Conservation (phyloP, 129 eudicot genomes). For the Dittrichia graveolens region DNA sequence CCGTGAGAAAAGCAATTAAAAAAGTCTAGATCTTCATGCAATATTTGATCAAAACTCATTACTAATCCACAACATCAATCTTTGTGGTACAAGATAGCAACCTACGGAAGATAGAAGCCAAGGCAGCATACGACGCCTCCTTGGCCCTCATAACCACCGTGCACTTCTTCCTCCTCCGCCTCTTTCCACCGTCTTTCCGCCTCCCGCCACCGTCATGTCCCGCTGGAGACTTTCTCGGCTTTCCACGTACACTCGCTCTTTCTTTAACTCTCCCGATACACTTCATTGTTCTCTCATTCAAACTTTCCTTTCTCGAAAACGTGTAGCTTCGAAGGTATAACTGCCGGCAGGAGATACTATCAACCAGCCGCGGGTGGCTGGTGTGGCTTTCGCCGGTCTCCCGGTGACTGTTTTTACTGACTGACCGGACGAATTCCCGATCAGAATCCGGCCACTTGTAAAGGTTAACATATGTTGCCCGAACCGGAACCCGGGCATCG, state of each 20-base stretch:
- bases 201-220: constrained; percentile 25
- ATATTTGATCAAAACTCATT: constrained; percentile 26
- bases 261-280: constrained; percentile 55
- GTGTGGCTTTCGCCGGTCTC: constrained; percentile 13
- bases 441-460: constrained; percentile 97
- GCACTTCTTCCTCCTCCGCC: constrained; percentile 44
- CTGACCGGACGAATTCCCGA: constrained; percentile 71
- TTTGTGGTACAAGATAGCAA: constrained; percentile 75
- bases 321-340: constrained; percentile 85
- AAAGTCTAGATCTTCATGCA: constrained; percentile 27
- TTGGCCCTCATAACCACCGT: constrained; percentile 50
- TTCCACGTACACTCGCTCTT: constrained; percentile 29
- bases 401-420: constrained; percentile 46
- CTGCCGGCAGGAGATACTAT: constrained; percentile 83
- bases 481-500: constrained; percentile 58
- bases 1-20: too few species aligned
- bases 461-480: constrained; percentile 79
- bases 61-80: constrained; percentile 61
- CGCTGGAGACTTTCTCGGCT: constrained; percentile 26
- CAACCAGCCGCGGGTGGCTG: constrained; percentile 63
- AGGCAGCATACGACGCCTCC: constrained; percentile 54
- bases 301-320: constrained; percentile 70
- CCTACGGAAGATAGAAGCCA: constrained; percentile 64
- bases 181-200: constrained; percentile 38
- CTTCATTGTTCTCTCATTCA: constrained; percentile 52